Evolutionary conservation across 331 rosid species (phyloP).

Genomic region (Malus hybrid): DNA sequence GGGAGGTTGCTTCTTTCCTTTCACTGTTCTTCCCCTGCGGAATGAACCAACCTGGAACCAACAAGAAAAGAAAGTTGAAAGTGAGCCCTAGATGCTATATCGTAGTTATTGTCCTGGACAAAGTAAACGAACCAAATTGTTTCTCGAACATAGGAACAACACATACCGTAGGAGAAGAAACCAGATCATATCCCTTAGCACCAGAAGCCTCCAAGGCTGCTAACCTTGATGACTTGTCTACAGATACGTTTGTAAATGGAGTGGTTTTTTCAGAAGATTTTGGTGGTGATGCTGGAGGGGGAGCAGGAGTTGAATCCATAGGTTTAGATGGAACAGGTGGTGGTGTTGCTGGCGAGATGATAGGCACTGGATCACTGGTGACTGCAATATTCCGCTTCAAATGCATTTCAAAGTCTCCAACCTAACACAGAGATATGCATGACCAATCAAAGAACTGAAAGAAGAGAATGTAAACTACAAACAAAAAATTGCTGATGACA

Average conservation of each 20-base stretch:
- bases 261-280: constrained; percentile 48
- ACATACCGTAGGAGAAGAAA: constrained; percentile 72
- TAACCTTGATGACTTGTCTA: constrained; percentile 51
- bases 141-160: background rate
- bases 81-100: constrained; percentile 11
- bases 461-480: constrained; percentile 1
- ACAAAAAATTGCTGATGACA: background rate
- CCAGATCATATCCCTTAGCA: constrained; percentile 40
- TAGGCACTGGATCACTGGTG: constrained; percentile 47
- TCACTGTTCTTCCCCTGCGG: constrained; percentile 71
- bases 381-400: constrained; percentile 83
- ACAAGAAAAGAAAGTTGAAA: background rate
- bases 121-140: background rate
- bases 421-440: constrained; percentile 34
- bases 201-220: constrained; percentile 89
- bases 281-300: constrained; percentile 47
- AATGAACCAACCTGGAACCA: constrained; percentile 74
- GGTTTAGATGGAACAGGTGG: constrained; percentile 84
- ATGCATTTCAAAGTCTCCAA: constrained; percentile 98
- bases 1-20: constrained; percentile 85
- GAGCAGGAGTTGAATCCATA: constrained; percentile 49
- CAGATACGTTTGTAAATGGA: constrained; percentile 45
- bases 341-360: constrained; percentile 59
- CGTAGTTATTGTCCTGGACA: background rate
- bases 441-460: constrained; percentile 2